phyloP scores from a whole-genome alignment of 1,139 yeast genomes.

The Eremothecium gossypii region DNA sequence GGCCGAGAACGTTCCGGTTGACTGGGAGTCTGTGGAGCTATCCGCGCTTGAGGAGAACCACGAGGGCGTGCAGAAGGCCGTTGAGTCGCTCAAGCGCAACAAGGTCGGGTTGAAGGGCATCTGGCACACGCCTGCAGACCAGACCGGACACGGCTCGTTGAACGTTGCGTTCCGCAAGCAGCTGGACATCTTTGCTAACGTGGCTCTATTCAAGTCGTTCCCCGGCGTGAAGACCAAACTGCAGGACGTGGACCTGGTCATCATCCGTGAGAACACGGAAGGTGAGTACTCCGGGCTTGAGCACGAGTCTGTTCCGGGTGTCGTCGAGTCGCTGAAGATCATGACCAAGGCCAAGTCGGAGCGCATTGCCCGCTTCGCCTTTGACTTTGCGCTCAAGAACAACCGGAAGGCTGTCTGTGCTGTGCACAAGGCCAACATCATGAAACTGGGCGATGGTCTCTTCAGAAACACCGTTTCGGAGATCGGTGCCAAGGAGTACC shows the following conservation, averaged over 20 bases:
- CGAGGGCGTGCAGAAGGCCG: constrained; percentile 76
- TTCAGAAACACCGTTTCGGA: constrained; percentile 91
- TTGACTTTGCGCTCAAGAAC: constrained; percentile 89
- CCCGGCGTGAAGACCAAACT: constrained; percentile 91
- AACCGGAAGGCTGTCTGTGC: constrained; percentile 90
- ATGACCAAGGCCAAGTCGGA: constrained; percentile 92
- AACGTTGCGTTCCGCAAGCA: constrained; percentile 96
- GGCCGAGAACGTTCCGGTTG: constrained; percentile 76
- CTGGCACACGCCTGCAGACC: constrained; percentile 78
- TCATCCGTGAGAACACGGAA: constrained; percentile 95
- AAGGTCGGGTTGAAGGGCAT: constrained; percentile 96
- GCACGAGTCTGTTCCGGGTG: constrained; percentile 96
- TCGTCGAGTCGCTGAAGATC: constrained; percentile 91
- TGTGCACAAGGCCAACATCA: constrained; percentile 97
- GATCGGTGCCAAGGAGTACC: constrained; percentile 77
- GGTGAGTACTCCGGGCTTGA: constrained; percentile 98
- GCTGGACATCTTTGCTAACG: constrained; percentile 88
- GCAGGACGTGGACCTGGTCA: constrained; percentile 80
- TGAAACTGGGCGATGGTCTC: constrained; percentile 97
- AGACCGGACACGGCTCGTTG: constrained; percentile 67
- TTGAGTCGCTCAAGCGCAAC: constrained; percentile 87
- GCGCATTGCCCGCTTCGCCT: constrained; percentile 95
- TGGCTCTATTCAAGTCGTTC: constrained; percentile 85
- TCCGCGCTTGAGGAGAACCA: constrained; percentile 55
- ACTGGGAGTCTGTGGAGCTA: constrained; percentile 87